Evolutionary conservation across 2,329 filamentous ascomycete genomes (phyloP), one percentile per base, ranked within the genome.

Genomic region (Trichoderma sp.): DNA sequence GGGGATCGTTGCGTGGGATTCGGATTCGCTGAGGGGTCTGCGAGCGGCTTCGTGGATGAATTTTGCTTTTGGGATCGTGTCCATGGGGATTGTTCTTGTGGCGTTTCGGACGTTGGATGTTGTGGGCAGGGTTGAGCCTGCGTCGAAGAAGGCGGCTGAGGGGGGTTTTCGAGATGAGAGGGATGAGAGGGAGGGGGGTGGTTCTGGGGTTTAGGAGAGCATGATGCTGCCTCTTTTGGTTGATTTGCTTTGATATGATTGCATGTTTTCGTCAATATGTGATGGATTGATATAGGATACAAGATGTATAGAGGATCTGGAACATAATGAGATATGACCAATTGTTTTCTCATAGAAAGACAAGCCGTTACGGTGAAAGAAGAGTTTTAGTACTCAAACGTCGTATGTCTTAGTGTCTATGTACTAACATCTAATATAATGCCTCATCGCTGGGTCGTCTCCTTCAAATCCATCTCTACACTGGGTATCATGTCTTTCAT

Each of bases 31-130:
- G 6, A 69, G 71, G 14, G 83, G 83, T 1, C 69, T 87, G 5
- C 76, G 82, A 44, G 82, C 81, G 0, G 83, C 78, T 2, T 77
- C 78, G 34, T 86, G 83, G 82, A 79, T 83, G 69, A 83, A 83
- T 69, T 82, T 83, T 69, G 81, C 74, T 2, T 75, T 85, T 12
- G 80, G 79, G 0, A 54, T 82, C 2, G 68, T 74, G 19, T 80
- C 82, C 0, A 69, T 84, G 26, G 51, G 70, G 1, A 73, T 85
- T 7, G 81, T 85, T 0, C 69, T 78, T 9, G 69, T 81, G 2
- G 79, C 80, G 0, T 86, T 87, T 67, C 77, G 82, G 10, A 80
- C 81, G 7, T 80, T 82, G 41, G 83, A 84, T 4, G 80, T 85
- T 54, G 78, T 86, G 6, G 84, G 84, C 12, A 81, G 78, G 72